These are phyloP conservation scores for Fusarium poae DNA, from an alignment of 2,329 filamentous ascomycete genomes.

Conservation along the genomic window DNA sequence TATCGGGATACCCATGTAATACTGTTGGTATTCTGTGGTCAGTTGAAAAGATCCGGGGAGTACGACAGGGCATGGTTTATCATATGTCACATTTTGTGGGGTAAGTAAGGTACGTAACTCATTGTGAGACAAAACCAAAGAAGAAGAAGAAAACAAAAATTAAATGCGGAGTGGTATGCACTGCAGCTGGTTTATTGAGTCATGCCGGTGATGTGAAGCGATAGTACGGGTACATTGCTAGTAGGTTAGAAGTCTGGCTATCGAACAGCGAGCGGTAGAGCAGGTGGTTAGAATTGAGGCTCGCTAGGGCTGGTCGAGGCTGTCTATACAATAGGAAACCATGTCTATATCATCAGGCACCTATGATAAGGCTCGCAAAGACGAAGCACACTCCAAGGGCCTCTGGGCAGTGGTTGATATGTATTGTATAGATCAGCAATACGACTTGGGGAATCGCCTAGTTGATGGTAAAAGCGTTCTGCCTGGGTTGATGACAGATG, in stretches of 20 bases:
- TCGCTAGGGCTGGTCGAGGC: not conserved
- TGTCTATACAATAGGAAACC: slow-evolving; percentile 13
- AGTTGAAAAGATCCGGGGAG: slow-evolving; percentile 31
- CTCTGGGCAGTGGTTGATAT: slow-evolving; percentile 2
- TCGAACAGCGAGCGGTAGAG: slow-evolving; percentile 6
- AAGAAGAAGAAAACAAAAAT: slow-evolving; percentile 16
- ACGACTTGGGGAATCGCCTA: not conserved
- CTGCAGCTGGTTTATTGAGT: slow-evolving; percentile 14
- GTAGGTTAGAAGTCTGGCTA: slow-evolving; percentile 4
- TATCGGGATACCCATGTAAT: slow-evolving; percentile 34
- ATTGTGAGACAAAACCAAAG: slow-evolving; percentile 11
- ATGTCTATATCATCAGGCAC: slow-evolving; percentile 18
- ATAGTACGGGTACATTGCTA: not conserved
- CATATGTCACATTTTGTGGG: slow-evolving; percentile 36
- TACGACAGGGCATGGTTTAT: slow-evolving; percentile 15
- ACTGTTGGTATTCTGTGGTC: slow-evolving; percentile 27
- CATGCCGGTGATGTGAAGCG: slow-evolving; percentile 14
- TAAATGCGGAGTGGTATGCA: slow-evolving; percentile 19
- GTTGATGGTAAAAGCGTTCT: not conserved
- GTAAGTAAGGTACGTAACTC: slow-evolving; percentile 11
- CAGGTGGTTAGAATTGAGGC: not conserved
- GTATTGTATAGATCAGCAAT: not conserved
- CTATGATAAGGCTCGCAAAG: not conserved
- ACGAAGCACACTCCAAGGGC: not conserved
- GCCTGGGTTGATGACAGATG: slow-evolving; percentile 1